Evolutionary conservation across 2,329 filamentous ascomycete genomes (phyloP).

Genomic region (Colletotrichum costaricense): DNA sequence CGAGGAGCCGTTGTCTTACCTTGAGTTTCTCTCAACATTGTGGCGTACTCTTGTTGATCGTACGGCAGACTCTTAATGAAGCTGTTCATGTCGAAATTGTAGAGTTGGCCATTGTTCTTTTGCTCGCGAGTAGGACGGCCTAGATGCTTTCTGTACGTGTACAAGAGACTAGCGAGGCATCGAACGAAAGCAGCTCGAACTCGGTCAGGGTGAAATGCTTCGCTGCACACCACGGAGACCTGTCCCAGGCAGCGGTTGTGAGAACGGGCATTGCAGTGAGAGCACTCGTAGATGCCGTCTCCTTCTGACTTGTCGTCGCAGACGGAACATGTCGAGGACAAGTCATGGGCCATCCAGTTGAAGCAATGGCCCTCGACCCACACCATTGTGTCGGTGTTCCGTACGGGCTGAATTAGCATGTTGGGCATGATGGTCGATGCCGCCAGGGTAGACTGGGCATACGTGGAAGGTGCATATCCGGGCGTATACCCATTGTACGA

Average conservation of each 20-base stretch:
- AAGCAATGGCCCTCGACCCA: constrained; percentile 91
- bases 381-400: constrained; percentile 81
- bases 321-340: constrained; percentile 72
- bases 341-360: constrained; percentile 71
- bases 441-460: constrained; percentile 86
- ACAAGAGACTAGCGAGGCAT: constrained; percentile 73
- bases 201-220: constrained; percentile 71
- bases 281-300: constrained; percentile 82
- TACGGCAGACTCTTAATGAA: constrained; percentile 74
- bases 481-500: constrained; percentile 71
- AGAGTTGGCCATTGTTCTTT: constrained; percentile 69
- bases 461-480: constrained; percentile 84
- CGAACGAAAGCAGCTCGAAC: constrained; percentile 73
- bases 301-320: constrained; percentile 80
- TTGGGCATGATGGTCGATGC: constrained; percentile 90
- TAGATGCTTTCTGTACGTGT: constrained; percentile 74
- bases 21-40: constrained; percentile 75
- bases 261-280: constrained; percentile 68
- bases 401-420: constrained; percentile 82
- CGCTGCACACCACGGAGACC: constrained; percentile 72
- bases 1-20: constrained; percentile 53
- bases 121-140: constrained; percentile 70
- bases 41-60: constrained; percentile 73
- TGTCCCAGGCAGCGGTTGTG: constrained; percentile 72
- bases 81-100: constrained; percentile 73